Evolutionary conservation across 805 yeast genomes (phyloP), one percentile per base, ranked within the genome.

Genomic region (Yarrowia sp.): DNA sequence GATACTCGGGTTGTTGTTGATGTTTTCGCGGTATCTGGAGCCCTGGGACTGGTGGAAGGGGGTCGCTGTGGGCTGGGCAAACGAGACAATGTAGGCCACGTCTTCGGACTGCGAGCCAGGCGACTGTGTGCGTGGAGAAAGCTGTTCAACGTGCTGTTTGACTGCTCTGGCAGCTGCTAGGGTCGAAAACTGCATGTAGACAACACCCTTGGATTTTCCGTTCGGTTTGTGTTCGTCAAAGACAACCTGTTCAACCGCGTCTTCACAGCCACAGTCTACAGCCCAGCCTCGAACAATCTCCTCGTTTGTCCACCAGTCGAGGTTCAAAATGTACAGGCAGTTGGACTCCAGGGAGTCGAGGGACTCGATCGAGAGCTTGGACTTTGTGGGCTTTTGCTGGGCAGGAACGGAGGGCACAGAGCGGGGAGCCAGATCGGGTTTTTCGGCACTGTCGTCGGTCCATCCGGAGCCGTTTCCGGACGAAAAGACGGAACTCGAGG

Each of bases 271-370:
- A 36, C 65, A 59, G 40, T 63, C 73, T 10, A 69, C 71, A 1
- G 69, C 71, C 73, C 72, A 72, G 9, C 70, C 72, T 2, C 74
- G 69, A 4, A 72, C 66, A 15, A 71, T 72, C 49, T 72, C 74
- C 65, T 72, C 74, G n/a, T 53, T 68, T 12, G 68, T 69, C 74
- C 73, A 72, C 74, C 74, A 72, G 19, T 71, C 70, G 32, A 72
- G 58, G 19, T 70, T 72, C 9, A 35, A 32, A 19, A 72, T 50
- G 48, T 63, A 63, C 11, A 63, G 67, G 11, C 56, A 48, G 38
- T 19, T 48, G 32, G 56, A 48, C 35, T 59, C 65, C 16, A 59
- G 65, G 8, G 67, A 1, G 15, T 59, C 52, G 8, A 59, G 65
- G 3, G 43, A 35, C 19, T 59, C 52, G 16, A 45, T 43, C 14